These are phyloP conservation scores for Nakaseomyces uthaithaninus DNA, from an alignment of 1,139 yeast species.

Conservation along the genomic window DNA sequence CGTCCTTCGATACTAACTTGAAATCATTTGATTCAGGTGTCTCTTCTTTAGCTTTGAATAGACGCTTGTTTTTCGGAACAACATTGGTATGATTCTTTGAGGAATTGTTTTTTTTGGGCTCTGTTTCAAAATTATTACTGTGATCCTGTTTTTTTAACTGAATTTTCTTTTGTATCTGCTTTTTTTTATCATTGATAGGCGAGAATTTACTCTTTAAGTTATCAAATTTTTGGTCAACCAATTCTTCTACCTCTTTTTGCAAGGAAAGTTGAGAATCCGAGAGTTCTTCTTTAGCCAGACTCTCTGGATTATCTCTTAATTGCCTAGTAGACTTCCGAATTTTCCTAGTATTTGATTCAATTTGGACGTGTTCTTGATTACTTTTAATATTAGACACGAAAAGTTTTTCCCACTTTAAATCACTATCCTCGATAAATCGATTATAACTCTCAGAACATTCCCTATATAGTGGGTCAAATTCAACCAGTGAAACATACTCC, in stretches of 20 bases:
- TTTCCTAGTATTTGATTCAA: not conserved
- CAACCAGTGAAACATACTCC: slow-evolving; percentile 36
- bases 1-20: too few relatives aligned
- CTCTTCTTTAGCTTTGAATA: too few relatives aligned
- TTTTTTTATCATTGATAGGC: not conserved
- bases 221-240: not conserved
- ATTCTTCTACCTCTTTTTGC: not conserved
- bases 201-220: not conserved
- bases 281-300: not conserved
- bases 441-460: slow-evolving; percentile 25
- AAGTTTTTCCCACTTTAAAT: slow-evolving; percentile 13
- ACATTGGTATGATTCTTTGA: too few relatives aligned
- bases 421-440: slow-evolving; percentile 24
- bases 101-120: too few relatives aligned
- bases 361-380: not conserved
- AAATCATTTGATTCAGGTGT: too few relatives aligned
- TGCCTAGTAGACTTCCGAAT: slow-evolving; percentile 1
- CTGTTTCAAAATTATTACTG: too few relatives aligned
- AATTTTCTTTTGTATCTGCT: not conserved
- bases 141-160: slow-evolving; percentile 1
- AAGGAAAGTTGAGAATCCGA: not conserved
- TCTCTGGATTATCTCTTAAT: not conserved
- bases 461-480: slow-evolving; percentile 32
- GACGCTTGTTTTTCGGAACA: too few relatives aligned
- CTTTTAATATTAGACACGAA: not conserved